Evolutionary conservation across 1,284 basidiomycete genomes (phyloP), one percentile per base, ranked within the genome.

Genomic region (Ceratobasidium sp.): DNA sequence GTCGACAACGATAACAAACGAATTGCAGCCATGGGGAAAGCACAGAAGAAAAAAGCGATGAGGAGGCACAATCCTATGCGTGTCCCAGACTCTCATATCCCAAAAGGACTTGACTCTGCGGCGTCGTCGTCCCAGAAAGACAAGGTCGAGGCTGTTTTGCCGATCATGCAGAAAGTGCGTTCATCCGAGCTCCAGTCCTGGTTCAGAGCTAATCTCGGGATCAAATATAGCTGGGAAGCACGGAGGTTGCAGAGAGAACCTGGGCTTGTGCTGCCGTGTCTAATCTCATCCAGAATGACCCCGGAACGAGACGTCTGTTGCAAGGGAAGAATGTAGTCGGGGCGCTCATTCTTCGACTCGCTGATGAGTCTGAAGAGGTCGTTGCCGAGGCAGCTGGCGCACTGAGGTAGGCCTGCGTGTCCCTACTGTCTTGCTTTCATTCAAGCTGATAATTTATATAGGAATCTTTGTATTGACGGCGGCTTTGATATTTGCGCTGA

Each of bases 191-290:
- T 36, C 26, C n/a, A 45, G 3, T 18, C 23, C n/a, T n/a, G 2
- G 14, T 60, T 9, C 6, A 30, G 12, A n/a, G 58, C 23, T 45
- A 26, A 60, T 53, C n/a, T 4, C 12, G 10, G 26, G 2, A 0
- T 43, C 30, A 9, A 12, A 28, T 46, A 18, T 78, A 93, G 92
- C 87, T 94, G 84, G 87, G 88, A 76, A 89, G 91, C 72, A 77
- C 88, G 5, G 93, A 96, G 76, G 84, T 86, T 10, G 81, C 86
- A 1, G 94, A 97, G 77, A 86, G 94, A 64, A 92, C 92, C 78
- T 96, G 94, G 94, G 93, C 94, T 4, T 96, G 94, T 78, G 93
- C 94, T 34, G 94, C 94, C 0, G 91, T 96, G 26, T 93, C 92
- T 16, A 96, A 93, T 79, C 83, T 97, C 72, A 95, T 96, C 73